Evolutionary conservation across 257 asterid species (phyloP).

Genomic region (Voacanga thouarsii): DNA sequence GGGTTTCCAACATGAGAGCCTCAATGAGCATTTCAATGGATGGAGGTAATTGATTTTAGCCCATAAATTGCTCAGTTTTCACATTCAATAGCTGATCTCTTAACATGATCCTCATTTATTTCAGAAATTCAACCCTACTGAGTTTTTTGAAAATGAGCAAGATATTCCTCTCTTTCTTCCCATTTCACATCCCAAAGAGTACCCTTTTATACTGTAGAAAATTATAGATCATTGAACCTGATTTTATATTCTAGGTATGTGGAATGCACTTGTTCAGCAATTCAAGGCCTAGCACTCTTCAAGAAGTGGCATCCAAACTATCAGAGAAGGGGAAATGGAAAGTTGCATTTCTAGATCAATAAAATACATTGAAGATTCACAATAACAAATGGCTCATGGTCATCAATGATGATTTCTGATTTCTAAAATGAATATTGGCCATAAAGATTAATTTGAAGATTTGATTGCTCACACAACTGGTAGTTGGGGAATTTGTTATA

Average conservation of each 20-base stretch:
- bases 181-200: too few relatives aligned
- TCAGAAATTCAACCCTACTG: conserved; percentile 55
- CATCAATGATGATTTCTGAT: not conserved
- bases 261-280: conserved; percentile 59
- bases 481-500: conserved; percentile 59
- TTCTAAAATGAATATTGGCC: not conserved
- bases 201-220: not conserved
- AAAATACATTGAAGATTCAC: conserved; percentile 35
- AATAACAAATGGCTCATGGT: conserved; percentile 60
- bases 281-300: conserved; percentile 42
- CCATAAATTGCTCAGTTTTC: not conserved
- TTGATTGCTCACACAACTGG: conserved; percentile 34
- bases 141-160: conserved; percentile 46
- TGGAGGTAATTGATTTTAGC: conserved; percentile 35
- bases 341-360: conserved; percentile 33
- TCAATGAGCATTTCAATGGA: conserved; percentile 38
- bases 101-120: not conserved
- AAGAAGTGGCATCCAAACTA: conserved; percentile 37
- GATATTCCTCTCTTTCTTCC: conserved; percentile 34
- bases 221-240: not conserved
- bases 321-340: conserved; percentile 41
- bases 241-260: conserved; percentile 30
- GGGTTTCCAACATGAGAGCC: conserved; percentile 68
- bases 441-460: not conserved
- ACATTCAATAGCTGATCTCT: too few relatives aligned